Evolutionary conservation across 2,329 filamentous ascomycete species (phyloP).

Genomic region (Harringtonia lauricola): DNA sequence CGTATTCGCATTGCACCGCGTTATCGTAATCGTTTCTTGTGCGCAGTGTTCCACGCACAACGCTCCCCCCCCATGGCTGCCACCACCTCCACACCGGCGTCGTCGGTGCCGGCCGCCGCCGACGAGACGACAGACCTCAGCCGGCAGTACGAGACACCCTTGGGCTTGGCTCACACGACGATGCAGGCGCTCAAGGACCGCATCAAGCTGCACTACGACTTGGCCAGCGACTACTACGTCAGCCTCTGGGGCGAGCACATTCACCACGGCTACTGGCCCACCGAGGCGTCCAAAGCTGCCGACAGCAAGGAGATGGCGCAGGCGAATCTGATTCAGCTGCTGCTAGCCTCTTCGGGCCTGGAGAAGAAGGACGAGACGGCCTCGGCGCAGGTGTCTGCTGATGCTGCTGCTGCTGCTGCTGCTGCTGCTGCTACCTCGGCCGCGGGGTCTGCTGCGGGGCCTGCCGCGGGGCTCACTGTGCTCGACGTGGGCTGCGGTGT

Average conservation of each 20-base stretch:
- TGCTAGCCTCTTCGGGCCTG: conserved; percentile 36
- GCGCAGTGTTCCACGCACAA: background rate
- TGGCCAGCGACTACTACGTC: conserved; percentile 51
- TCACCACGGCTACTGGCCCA: conserved; percentile 50
- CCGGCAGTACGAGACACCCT: conserved; percentile 32
- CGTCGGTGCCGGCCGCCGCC: background rate
- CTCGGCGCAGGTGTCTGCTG: background rate
- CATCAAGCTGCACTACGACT: conserved; percentile 49
- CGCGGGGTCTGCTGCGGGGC: no score
- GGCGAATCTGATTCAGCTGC: conserved; percentile 42
- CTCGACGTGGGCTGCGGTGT: conserved; percentile 52
- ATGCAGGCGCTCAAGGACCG: conserved; percentile 42
- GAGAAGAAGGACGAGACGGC: conserved; percentile 12
- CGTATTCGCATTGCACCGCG: no score
- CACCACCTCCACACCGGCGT: background rate
- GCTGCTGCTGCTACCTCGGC: background rate
- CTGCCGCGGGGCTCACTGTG: conserved; percentile 24
- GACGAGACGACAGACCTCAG: conserved; percentile 25
- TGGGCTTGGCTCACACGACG: conserved; percentile 32
- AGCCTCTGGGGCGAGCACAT: conserved; percentile 54
- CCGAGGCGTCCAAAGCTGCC: conserved; percentile 27
- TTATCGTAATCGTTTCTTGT: no score
- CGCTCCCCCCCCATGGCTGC: background rate
- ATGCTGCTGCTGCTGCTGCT: background rate
- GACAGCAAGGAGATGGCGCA: conserved; percentile 49